Evolutionary conservation across 2,329 filamentous ascomycete genomes (phyloP).

Genomic region (Calonectria crousiana): DNA sequence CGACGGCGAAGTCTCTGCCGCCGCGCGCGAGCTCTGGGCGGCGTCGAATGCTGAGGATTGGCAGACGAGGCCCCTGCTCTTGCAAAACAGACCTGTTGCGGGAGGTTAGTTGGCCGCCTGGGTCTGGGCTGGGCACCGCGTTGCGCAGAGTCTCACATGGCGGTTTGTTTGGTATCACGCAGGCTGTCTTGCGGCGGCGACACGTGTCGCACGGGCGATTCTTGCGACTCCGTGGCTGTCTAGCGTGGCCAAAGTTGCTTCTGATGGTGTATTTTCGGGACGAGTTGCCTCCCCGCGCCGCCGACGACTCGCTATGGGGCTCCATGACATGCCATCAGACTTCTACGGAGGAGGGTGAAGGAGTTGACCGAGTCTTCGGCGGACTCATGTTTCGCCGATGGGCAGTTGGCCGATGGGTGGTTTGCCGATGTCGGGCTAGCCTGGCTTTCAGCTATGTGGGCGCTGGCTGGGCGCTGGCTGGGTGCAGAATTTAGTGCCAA

Average conservation of each 20-base stretch:
- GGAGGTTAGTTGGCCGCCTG: background rate
- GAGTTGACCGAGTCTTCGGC: conserved; percentile 24
- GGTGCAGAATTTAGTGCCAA: background rate
- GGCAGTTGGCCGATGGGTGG: conserved; percentile 28
- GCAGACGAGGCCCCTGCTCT: conserved; percentile 48
- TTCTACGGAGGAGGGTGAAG: conserved; percentile 5
- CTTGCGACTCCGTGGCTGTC: conserved; percentile 58
- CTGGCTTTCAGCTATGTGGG: background rate
- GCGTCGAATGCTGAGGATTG: conserved; percentile 45
- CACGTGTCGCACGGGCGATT: conserved; percentile 61
- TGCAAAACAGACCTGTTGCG: conserved; percentile 49
- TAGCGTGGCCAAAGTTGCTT: conserved; percentile 55
- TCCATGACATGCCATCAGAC: conserved; percentile 27
- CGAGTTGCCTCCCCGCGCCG: conserved; percentile 19
- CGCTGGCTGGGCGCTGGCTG: background rate
- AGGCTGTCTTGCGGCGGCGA: conserved; percentile 60
- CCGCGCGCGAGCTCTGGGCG: conserved; percentile 12
- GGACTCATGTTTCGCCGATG: conserved; percentile 17
- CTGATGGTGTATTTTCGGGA: conserved; percentile 56
- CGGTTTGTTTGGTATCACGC: conserved; percentile 57
- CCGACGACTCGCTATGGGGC: conserved; percentile 28
- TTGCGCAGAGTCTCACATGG: conserved; percentile 53
- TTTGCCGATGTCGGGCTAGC: conserved; percentile 31
- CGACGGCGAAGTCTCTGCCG: background rate
- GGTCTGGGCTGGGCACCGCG: background rate